These are phyloP conservation scores for Penicillium sumatraense DNA, from an alignment of 2,329 filamentous ascomycete species.

Conservation along the genomic window DNA sequence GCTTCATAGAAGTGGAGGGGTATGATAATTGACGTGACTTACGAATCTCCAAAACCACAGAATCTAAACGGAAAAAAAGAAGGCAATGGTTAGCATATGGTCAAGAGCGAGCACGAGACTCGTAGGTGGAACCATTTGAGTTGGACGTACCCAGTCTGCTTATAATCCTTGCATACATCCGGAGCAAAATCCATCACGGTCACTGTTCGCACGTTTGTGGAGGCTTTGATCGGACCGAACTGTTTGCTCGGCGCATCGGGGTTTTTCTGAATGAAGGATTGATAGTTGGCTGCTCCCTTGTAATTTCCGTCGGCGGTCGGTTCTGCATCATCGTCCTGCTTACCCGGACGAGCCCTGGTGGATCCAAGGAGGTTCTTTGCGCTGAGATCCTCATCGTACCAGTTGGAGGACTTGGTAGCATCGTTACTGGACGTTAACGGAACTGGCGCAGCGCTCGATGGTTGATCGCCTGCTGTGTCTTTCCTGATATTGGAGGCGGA, in stretches of 20 bases:
- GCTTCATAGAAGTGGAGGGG: background rate
- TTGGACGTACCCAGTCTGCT: constrained; percentile 69
- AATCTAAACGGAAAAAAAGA: constrained; percentile 20
- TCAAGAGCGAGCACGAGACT: background rate
- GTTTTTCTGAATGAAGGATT: constrained; percentile 79
- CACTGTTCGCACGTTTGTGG: constrained; percentile 87
- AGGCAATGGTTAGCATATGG: constrained; percentile 41
- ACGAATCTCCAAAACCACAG: constrained; percentile 71
- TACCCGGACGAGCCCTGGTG: constrained; percentile 24
- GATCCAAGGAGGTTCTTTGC: constrained; percentile 52
- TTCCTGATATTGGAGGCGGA: constrained; percentile 47
- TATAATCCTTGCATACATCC: constrained; percentile 95
- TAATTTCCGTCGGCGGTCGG: constrained; percentile 68
- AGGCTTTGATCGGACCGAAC: constrained; percentile 82
- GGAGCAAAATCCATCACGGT: constrained; percentile 90
- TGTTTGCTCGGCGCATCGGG: constrained; percentile 70
- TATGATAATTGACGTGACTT: background rate
- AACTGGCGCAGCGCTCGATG: constrained; percentile 64
- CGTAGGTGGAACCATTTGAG: background rate
- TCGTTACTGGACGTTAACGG: constrained; percentile 74
- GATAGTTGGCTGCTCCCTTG: constrained; percentile 73
- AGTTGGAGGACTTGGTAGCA: constrained; percentile 86
- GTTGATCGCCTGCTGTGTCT: constrained; percentile 57
- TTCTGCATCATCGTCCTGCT: constrained; percentile 13
- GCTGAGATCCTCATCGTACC: constrained; percentile 74